Conservation (phyloP, 1,284 basidiomycete species). For the Pyrrhoderma lamaoense region DNA sequence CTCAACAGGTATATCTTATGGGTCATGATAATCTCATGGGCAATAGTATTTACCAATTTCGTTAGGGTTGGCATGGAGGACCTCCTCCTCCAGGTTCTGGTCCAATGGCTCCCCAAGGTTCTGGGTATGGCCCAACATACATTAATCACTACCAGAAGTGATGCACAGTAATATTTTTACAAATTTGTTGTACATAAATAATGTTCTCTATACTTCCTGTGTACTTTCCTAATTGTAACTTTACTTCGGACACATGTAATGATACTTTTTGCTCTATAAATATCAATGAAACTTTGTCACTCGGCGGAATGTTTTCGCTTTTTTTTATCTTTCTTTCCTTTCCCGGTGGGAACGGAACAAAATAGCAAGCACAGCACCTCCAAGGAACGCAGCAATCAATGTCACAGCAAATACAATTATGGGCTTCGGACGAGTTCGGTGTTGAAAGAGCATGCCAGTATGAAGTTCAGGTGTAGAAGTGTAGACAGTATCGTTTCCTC, state of each 20-base stretch:
- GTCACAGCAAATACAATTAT: conserved; percentile 6
- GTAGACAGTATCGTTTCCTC: conserved; percentile 37
- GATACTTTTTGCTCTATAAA: not conserved
- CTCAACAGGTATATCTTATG: not conserved
- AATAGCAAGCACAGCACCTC: conserved; percentile 7
- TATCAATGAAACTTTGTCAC: conserved; percentile 1
- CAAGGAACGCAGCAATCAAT: conserved; percentile 8
- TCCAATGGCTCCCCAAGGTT: conserved; percentile 10
- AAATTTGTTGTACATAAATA: not conserved
- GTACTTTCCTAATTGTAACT: not conserved
- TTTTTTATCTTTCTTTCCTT: conserved; percentile 7
- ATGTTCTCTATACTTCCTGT: not conserved
- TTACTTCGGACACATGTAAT: not conserved
- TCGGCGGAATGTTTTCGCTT: not conserved
- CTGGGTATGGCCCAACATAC: conserved; percentile 11
- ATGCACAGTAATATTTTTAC: not conserved
- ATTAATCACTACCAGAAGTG: conserved; percentile 14
- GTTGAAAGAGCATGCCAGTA: conserved; percentile 15
- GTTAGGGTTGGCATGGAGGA: too few species aligned
- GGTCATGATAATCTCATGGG: not conserved
- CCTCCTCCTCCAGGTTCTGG: conserved; percentile 8
- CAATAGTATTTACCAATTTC: too few species aligned
- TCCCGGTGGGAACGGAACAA: conserved; percentile 15
- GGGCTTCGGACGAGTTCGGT: not conserved
- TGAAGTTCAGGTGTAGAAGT: conserved; percentile 21